phyloP scores from a whole-genome alignment of 2,329 filamentous ascomycete species.

The Ilyonectria destructans region DNA sequence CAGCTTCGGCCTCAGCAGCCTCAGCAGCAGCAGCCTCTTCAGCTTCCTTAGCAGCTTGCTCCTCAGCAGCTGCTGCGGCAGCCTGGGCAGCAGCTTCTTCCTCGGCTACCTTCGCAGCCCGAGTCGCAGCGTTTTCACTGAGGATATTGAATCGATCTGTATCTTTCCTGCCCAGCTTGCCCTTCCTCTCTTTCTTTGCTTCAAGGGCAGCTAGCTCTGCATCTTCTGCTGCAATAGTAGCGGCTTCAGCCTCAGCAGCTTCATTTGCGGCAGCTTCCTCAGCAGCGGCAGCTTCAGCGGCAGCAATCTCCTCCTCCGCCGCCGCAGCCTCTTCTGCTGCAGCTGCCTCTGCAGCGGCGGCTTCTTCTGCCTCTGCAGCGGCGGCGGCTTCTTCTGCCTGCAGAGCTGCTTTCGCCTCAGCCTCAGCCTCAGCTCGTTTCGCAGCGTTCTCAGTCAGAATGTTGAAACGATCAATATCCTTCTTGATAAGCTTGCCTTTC shows the following conservation, averaged over 20 bases:
- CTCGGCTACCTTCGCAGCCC: constrained; percentile 57
- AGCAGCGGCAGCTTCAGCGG: constrained; percentile 21
- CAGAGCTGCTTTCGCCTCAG: constrained; percentile 19
- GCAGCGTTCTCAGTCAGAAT: constrained; percentile 43
- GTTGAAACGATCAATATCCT: constrained; percentile 51
- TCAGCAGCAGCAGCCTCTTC: constrained; percentile 51
- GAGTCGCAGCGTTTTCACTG: constrained; percentile 53
- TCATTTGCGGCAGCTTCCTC: constrained; percentile 33
- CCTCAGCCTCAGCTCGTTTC: constrained; percentile 36
- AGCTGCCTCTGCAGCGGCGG: background rate
- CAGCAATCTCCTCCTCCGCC: constrained; percentile 38
- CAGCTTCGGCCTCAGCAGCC: constrained; percentile 37
- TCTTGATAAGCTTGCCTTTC: constrained; percentile 49
- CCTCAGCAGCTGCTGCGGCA: constrained; percentile 46
- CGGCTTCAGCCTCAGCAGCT: constrained; percentile 30
- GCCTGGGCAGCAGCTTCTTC: constrained; percentile 39
- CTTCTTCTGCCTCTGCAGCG: constrained; percentile 10
- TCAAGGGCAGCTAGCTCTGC: constrained; percentile 37
- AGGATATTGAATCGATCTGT: constrained; percentile 62
- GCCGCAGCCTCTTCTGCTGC: constrained; percentile 23
- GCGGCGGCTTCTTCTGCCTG: constrained; percentile 40
- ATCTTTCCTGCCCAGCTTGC: constrained; percentile 62
- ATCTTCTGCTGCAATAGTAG: constrained; percentile 25
- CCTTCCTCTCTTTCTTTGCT: constrained; percentile 66
- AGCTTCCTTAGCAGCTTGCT: constrained; percentile 56